A percentile compares a stretch with the other conserved stretches of the same genome.
These are phyloP conservation scores for Hansenula anomala DNA, from an alignment of 1,139 yeast species.

Conservation along the genomic window DNA sequence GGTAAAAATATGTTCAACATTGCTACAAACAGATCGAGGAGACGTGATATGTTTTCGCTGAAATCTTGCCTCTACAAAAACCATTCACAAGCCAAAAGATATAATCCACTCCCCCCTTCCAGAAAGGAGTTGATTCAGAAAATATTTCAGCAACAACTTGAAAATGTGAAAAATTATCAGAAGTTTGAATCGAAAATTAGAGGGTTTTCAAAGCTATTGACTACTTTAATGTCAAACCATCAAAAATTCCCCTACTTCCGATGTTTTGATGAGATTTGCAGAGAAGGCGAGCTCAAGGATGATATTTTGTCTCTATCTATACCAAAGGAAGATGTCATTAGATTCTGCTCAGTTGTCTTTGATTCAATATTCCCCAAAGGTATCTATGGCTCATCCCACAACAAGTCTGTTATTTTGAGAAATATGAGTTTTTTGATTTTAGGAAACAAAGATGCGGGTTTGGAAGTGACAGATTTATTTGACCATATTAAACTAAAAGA, in stretches of 20 bases:
- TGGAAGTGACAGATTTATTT: constrained; percentile 26
- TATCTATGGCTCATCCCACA: constrained; percentile 50
- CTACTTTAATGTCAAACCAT: constrained; percentile 10
- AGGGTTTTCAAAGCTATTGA: constrained; percentile 5
- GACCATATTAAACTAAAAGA: constrained; percentile 33
- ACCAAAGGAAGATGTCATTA: constrained; percentile 28
- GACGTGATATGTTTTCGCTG: background rate
- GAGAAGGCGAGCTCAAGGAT: background rate
- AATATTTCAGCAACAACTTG: constrained; percentile 9
- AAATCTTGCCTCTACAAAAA: background rate
- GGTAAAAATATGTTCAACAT: constrained; percentile 6
- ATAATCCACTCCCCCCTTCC: constrained; percentile 10
- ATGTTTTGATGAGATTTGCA: constrained; percentile 9
- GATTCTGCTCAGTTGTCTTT: constrained; percentile 36
- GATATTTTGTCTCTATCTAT: constrained; percentile 21
- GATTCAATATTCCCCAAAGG: constrained; percentile 48
- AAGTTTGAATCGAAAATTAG: constrained; percentile 9
- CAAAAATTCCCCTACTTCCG: constrained; percentile 6
- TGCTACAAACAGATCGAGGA: background rate
- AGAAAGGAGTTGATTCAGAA: constrained; percentile 2
- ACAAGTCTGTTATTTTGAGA: constrained; percentile 37
- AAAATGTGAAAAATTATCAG: background rate
- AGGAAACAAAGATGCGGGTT: constrained; percentile 29
- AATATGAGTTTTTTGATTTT: constrained; percentile 37
- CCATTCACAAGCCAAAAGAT: background rate